Evolutionary conservation across 805 yeast species (phyloP).

Genomic region (Metschnikowia lochheadii): DNA sequence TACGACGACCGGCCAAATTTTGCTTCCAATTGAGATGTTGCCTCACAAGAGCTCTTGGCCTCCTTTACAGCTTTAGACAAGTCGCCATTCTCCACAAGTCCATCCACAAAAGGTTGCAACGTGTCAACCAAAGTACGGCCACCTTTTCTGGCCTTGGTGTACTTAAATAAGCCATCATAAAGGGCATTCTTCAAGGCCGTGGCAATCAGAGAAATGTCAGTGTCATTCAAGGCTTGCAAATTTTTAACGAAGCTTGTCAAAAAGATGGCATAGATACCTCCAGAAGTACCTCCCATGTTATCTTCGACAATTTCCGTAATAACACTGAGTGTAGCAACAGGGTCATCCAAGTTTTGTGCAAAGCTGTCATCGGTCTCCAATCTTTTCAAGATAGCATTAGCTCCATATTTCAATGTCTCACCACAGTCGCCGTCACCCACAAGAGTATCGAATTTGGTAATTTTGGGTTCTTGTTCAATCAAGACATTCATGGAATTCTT

Average conservation of each 20-base stretch:
- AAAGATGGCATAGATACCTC: constrained; percentile 85
- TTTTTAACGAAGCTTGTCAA: constrained; percentile 67
- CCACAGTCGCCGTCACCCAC: constrained; percentile 99
- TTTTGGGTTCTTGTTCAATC: constrained; percentile 59
- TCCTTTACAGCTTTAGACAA: constrained; percentile 59
- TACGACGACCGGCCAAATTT: constrained; percentile 93
- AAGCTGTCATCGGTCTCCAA: constrained; percentile 37
- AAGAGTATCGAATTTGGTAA: constrained; percentile 78
- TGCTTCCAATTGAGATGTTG: constrained; percentile 72
- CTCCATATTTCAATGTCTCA: constrained; percentile 81
- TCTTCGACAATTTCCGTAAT: constrained; percentile 82
- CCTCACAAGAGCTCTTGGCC: constrained; percentile 71
- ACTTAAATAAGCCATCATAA: constrained; percentile 65
- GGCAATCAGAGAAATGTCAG: constrained; percentile 34
- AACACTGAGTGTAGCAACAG: constrained; percentile 57
- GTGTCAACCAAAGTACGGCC: constrained; percentile 90
- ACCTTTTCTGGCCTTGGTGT: constrained; percentile 85
- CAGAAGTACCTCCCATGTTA: constrained; percentile 97
- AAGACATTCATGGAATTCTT: constrained; percentile 37
- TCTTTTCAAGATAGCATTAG: constrained; percentile 60
- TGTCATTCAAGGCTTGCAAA: constrained; percentile 36
- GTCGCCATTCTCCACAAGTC: constrained; percentile 48
- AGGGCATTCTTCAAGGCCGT: constrained; percentile 56
- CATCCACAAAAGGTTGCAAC: constrained; percentile 77
- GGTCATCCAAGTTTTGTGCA: constrained; percentile 34